Percentiles rank a stretch among this genome's conserved stretches.
Conservation (phyloP, 2,329 filamentous ascomycete species). For the Aspergillus ochraceoroseus region DNA sequence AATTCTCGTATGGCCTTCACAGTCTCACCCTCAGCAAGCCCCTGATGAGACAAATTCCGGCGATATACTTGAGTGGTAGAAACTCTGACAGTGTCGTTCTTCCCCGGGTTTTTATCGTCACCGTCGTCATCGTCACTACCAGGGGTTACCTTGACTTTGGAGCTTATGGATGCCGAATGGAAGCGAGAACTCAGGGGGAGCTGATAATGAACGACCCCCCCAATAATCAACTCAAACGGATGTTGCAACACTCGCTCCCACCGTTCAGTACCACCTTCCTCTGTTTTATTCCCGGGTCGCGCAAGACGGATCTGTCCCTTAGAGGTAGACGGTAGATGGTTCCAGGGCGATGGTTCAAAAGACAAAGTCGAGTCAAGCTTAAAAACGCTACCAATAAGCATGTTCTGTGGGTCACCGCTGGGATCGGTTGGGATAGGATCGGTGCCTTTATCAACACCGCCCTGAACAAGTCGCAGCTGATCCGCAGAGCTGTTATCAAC, state of each 20-base stretch:
- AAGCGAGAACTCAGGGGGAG: slow-evolving; percentile 55
- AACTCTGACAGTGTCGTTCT: slow-evolving; percentile 30
- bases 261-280: slow-evolving; percentile 70
- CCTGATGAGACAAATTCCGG: slow-evolving; percentile 8
- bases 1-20: slow-evolving; percentile 12
- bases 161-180: slow-evolving; percentile 48
- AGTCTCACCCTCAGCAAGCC: slow-evolving; percentile 13
- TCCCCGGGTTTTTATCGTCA: slow-evolving; percentile 18
- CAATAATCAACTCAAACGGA: slow-evolving; percentile 87
- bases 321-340: slow-evolving; percentile 65
- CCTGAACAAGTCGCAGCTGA: slow-evolving; percentile 19
- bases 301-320: slow-evolving; percentile 76
- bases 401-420: slow-evolving; percentile 65
- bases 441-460: slow-evolving; percentile 51
- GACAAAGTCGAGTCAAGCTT: slow-evolving; percentile 81
- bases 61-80: slow-evolving; percentile 11
- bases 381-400: slow-evolving; percentile 84
- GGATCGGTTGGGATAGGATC: slow-evolving; percentile 59
- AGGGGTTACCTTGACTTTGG: slow-evolving; percentile 40
- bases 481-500: slow-evolving; percentile 16
- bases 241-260: slow-evolving; percentile 90
- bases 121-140: slow-evolving; percentile 29
- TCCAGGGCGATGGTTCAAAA: slow-evolving; percentile 86
- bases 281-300: slow-evolving; percentile 82
- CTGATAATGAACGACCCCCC: slow-evolving; percentile 82